Evolutionary conservation across 2,329 filamentous ascomycete genomes (phyloP), one percentile per base, ranked within the genome.

Genomic region (Cladorrhinum sp.): DNA sequence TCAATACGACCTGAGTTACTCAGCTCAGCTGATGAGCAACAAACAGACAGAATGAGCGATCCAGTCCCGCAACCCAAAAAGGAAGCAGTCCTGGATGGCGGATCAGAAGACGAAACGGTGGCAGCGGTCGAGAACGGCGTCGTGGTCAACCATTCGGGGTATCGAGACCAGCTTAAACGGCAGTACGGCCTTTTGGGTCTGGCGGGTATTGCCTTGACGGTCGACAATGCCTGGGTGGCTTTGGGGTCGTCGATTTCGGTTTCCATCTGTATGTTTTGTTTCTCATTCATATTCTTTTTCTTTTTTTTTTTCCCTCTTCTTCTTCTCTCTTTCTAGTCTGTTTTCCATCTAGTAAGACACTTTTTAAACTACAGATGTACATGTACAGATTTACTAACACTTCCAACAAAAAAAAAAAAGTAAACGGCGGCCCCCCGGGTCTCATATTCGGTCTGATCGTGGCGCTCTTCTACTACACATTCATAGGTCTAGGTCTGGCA

Each of bases 141-240:
- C 30, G 69, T 79, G n/a, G 71, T 88, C 69, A 89, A 89, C 68
- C 84, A 84, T 1, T 86, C 86, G 1, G 86, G 86, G 5, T 85
- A 88, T 71, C 77, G 76, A 63, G 85, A 88, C 71, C 85, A 88
- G 70, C 73, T 89, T 39, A 80, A 82, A 60, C 79, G 86, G 16
- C 86, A 88, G 67, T 88, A 87, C 71, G 80, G 82, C 36, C 74
- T 88, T 8, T 66, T 86, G 52, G 82, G 80, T 55, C 80, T 87
- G 48, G 83, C 84, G 56, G 84, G 83, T 23, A 77, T 85, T 51
- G 85, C 83, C 0, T 73, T 88, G 55, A 87, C 84, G 1, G 82
- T 86, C 23, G 85, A 86, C 71, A 87, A 86, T 67, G 85, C 85
- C 18, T 89, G 85, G 85, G 80, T 85, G 58, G 83, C 85, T 5